Base-by-base conservation (phyloP, 345 rosid genomes). In the Erodium maritimum region DNA sequence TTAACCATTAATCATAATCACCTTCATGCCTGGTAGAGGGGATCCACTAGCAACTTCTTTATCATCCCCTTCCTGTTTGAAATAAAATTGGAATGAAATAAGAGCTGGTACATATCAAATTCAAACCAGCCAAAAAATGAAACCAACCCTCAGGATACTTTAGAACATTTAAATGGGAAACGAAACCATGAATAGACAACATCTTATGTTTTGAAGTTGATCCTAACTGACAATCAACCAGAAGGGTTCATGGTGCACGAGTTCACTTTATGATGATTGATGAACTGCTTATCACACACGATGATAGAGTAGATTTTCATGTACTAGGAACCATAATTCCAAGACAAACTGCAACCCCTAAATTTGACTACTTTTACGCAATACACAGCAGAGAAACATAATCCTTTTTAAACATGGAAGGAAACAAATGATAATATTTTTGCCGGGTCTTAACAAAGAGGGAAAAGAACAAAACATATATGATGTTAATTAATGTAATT, bases 1-100 rank as follows among this genome's bases (percentile, higher is more conserved):
- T 42, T 53, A 5, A 56, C 56, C 54, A 69, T 56, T 21, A 42
- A 53, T 67, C 61, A 74, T 71, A 64, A 75, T 83, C 79, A 91
- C 98, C 86, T 88, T 91, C 86, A 91, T 76, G 71, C 98, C 96
- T 67, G 98, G 98, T 61, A 91, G 81, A 68, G 98, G 98, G 48
- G 95, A 88, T 42, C 98, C 98, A 16, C 77, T 81, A 59, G 85
- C 71, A 55, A 91, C 77, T 80, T 86, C 81, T 56, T 75, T n/a
- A 50, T 76, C 69, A 17, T 79, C 81, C 54, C 29, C 68, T 18
- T 69, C 95, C 98, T 91, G 81, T 62, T 74, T 56, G 71, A 80
- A 64, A 67, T 56, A 65, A 23, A 70, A 58, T 2, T 22, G 59
- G 42, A 60, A 67, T 50, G 58, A n/a, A 58, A 58, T 52, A 57